phyloP scores from a whole-genome alignment of 768 basidiomycete genomes.

The Lactarius hengduanensis region DNA sequence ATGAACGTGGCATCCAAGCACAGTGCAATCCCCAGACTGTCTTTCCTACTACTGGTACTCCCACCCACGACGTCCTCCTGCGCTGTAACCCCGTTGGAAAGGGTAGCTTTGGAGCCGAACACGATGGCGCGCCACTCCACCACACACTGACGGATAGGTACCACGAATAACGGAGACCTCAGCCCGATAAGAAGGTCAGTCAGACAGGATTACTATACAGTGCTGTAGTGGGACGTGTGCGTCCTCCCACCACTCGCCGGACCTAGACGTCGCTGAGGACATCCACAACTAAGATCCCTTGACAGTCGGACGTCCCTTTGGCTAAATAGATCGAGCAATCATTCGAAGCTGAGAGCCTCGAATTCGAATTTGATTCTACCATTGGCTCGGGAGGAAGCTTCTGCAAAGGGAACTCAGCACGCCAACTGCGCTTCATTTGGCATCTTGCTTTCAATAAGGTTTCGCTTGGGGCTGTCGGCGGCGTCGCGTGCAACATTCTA shows the following conservation, averaged over 20 bases:
- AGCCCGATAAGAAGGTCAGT: neutral
- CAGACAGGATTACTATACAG: neutral
- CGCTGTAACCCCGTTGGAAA: neutral
- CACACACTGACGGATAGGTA: neutral
- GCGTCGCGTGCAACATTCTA: neutral
- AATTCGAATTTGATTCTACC: conserved; percentile 6
- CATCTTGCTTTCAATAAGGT: neutral
- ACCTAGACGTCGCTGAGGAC: neutral
- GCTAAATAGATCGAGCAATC: neutral
- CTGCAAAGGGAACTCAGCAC: conserved; percentile 6
- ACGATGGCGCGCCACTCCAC: neutral
- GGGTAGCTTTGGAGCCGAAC: neutral
- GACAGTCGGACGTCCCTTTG: conserved; percentile 18
- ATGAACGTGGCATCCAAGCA: neutral
- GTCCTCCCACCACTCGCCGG: neutral
- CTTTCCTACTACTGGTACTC: neutral
- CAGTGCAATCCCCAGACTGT: neutral
- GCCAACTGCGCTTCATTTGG: neutral
- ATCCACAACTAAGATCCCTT: conserved; percentile 18
- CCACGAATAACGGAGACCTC: neutral
- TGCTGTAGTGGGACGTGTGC: neutral
- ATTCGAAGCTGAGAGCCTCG: neutral
- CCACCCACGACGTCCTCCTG: neutral
- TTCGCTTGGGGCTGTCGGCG: neutral
- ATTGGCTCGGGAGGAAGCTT: neutral